phyloP scores from a whole-genome alignment of 1,284 basidiomycete genomes.

The Tylopilus sp. region DNA sequence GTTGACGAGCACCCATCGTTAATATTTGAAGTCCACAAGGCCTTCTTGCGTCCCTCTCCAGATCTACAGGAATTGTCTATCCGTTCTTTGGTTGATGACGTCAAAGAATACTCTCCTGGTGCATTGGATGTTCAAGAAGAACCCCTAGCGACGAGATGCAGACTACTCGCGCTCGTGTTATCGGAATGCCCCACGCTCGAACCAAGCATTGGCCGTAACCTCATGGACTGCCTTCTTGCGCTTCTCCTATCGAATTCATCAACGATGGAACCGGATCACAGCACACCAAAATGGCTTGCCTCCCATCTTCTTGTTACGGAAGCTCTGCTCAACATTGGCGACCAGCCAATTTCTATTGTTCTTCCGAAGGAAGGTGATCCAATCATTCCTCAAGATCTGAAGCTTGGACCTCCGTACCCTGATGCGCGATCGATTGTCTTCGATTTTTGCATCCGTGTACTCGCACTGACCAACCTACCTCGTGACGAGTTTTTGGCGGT shows the following conservation, averaged over 20 bases:
- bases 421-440: slow-evolving; percentile 71
- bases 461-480: slow-evolving; percentile 60
- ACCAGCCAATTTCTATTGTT: slow-evolving; percentile 63
- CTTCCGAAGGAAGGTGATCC: slow-evolving; percentile 70
- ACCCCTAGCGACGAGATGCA: slow-evolving; percentile 77
- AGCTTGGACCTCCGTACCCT: slow-evolving; percentile 59
- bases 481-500: slow-evolving; percentile 79
- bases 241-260: slow-evolving; percentile 60
- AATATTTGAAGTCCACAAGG: slow-evolving; percentile 85
- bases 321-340: slow-evolving; percentile 73
- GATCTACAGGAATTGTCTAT: slow-evolving; percentile 63
- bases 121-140: slow-evolving; percentile 70
- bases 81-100: slow-evolving; percentile 67
- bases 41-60: slow-evolving; percentile 67
- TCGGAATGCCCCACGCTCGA: slow-evolving; percentile 67
- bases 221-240: slow-evolving; percentile 66
- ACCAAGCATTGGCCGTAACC: slow-evolving; percentile 47
- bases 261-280: slow-evolving; percentile 50
- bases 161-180: slow-evolving; percentile 81
- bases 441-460: slow-evolving; percentile 68
- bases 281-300: slow-evolving; percentile 80
- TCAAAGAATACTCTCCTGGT: slow-evolving; percentile 63
- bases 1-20: slow-evolving; percentile 86
- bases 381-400: slow-evolving; percentile 48
- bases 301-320: slow-evolving; percentile 81